A percentile compares a stretch with the other conserved stretches of the same genome.
These are phyloP conservation scores for Canna indica DNA, from an alignment of 176 grass and related monocot genomes.

Conservation along the genomic window DNA sequence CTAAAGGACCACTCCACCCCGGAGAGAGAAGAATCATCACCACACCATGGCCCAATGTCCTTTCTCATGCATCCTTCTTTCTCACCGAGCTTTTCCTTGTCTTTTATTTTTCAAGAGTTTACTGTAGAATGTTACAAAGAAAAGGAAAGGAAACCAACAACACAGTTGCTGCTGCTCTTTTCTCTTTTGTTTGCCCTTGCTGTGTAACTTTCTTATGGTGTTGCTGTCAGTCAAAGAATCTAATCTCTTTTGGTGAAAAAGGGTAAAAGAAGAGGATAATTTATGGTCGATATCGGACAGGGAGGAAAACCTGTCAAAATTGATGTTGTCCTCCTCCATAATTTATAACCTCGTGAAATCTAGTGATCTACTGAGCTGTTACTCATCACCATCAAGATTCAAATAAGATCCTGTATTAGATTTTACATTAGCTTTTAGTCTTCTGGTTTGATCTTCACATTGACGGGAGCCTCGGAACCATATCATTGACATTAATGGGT, in stretches of 20 bases:
- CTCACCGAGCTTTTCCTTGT: slow-evolving; percentile 18
- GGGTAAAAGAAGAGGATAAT: background rate
- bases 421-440: too few relatives aligned
- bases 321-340: too few relatives aligned
- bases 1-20: background rate
- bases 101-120: slow-evolving; percentile 10
- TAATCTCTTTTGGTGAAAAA: background rate
- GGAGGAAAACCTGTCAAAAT: background rate
- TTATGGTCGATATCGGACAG: too few relatives aligned
- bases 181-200: background rate
- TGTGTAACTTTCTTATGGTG: background rate
- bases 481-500: too few relatives aligned
- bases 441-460: too few relatives aligned
- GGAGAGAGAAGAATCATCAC: slow-evolving; percentile 32
- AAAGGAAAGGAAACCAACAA: slow-evolving; percentile 8
- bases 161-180: background rate
- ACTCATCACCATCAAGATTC: too few relatives aligned
- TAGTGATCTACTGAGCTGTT: too few relatives aligned
- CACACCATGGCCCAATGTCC: slow-evolving; percentile 11
- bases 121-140: slow-evolving; percentile 22
- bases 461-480: too few relatives aligned
- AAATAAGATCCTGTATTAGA: too few relatives aligned
- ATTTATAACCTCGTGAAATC: too few relatives aligned
- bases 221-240: background rate
- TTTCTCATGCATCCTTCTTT: slow-evolving; percentile 21